phyloP scores from a whole-genome alignment of 495 filamentous ascomycete species.

The Xylaria bambusicola region DNA sequence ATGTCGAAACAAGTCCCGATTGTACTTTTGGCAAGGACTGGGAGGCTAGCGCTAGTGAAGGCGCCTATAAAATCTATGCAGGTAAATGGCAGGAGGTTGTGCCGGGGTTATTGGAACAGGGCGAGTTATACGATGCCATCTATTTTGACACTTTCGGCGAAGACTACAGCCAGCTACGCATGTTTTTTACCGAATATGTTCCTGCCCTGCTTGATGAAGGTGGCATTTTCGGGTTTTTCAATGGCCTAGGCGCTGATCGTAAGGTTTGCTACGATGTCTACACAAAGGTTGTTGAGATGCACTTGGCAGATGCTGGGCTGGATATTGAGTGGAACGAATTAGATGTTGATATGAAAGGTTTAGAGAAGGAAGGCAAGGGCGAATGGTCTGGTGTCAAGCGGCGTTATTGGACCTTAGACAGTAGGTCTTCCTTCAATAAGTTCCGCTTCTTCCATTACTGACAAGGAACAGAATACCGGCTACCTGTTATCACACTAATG shows the following conservation, averaged over 20 bases:
- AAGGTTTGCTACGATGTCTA: slow-evolving; percentile 96
- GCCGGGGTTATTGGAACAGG: slow-evolving; percentile 66
- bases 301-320: slow-evolving; percentile 86
- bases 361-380: slow-evolving; percentile 53
- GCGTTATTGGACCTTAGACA: slow-evolving; percentile 83
- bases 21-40: slow-evolving; percentile 49
- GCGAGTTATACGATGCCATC: slow-evolving; percentile 81
- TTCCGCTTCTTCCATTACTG: neutral
- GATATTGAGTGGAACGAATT: slow-evolving; percentile 86
- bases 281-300: slow-evolving; percentile 87
- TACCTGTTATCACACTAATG: slow-evolving; percentile 60
- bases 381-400: slow-evolving; percentile 86
- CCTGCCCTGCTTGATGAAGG: slow-evolving; percentile 72
- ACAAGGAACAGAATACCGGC: slow-evolving; percentile 44
- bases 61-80: slow-evolving; percentile 46
- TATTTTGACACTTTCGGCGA: slow-evolving; percentile 99
- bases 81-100: slow-evolving; percentile 87
- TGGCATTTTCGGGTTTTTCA: slow-evolving; percentile 89
- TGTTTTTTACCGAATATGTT: slow-evolving; percentile 87
- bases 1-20: slow-evolving; percentile 51
- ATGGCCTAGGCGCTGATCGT: slow-evolving; percentile 91
- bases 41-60: slow-evolving; percentile 42
- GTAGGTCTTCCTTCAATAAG: slow-evolving; percentile 38
- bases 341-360: slow-evolving; percentile 60
- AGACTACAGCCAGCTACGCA: slow-evolving; percentile 77